Conservation (phyloP, 2,329 filamentous ascomycete species). For the Colletotrichum eremochloae region DNA sequence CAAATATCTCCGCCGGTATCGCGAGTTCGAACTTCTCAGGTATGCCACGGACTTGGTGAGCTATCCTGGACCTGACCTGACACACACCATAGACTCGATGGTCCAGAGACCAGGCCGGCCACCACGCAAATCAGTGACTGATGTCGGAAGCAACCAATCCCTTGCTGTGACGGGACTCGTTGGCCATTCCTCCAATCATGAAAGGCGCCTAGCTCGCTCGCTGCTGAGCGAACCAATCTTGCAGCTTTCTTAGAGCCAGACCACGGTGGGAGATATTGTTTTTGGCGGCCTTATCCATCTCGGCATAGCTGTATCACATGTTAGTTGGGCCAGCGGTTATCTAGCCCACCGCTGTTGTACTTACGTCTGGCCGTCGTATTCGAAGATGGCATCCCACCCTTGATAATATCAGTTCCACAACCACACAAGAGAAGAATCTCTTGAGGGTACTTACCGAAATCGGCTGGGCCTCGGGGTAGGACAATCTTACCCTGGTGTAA, state of each 20-base stretch:
- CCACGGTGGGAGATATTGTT: conserved; percentile 94
- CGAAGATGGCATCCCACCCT: conserved; percentile 98
- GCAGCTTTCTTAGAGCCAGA: conserved; percentile 88
- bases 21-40: conserved; percentile 81
- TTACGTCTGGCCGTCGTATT: conserved; percentile 88
- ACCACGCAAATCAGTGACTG: conserved; percentile 5
- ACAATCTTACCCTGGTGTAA: conserved; percentile 80
- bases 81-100: conserved; percentile 26
- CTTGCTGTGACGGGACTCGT: neutral
- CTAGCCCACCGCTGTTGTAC: conserved; percentile 45
- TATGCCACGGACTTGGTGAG: neutral
- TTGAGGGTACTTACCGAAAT: conserved; percentile 77
- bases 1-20: conserved; percentile 76
- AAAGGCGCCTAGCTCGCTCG: conserved; percentile 16
- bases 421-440: neutral
- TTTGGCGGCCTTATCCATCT: conserved; percentile 91
- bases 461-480: conserved; percentile 80
- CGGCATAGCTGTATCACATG: conserved; percentile 74
- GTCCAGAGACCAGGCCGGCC: neutral
- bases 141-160: neutral
- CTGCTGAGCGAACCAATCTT: conserved; percentile 78
- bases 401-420: conserved; percentile 37
- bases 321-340: conserved; percentile 4
- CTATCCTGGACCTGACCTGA: neutral
- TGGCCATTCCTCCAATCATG: neutral